A percentile compares a stretch with the other conserved stretches of the same genome.
These are phyloP conservation scores for Nothomitra cinnamomea DNA, from an alignment of 2,329 filamentous ascomycete species.

Conservation along the genomic window DNA sequence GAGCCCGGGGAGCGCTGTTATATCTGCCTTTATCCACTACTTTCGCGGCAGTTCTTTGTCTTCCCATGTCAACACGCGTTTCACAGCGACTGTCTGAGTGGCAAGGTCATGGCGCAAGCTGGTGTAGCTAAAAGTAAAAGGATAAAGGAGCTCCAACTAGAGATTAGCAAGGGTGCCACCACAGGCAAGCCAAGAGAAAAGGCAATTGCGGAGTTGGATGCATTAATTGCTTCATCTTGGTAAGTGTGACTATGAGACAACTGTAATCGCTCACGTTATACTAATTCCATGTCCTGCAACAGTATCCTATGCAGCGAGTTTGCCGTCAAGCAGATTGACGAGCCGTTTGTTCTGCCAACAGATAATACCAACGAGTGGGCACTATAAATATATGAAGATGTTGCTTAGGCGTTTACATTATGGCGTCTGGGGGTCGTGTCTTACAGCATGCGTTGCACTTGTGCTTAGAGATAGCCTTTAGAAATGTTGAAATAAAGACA, in stretches of 20 bases:
- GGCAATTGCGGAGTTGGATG: slow-evolving; percentile 77
- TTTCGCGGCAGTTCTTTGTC: slow-evolving; percentile 90
- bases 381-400: slow-evolving; percentile 16
- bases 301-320: slow-evolving; percentile 90
- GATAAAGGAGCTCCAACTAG: slow-evolving; percentile 71
- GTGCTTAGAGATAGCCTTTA: too few species aligned
- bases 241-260: slow-evolving; percentile 27
- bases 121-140: slow-evolving; percentile 58
- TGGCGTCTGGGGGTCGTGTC: not conserved
- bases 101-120: slow-evolving; percentile 66
- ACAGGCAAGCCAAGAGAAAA: slow-evolving; percentile 58
- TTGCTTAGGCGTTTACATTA: not conserved
- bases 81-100: slow-evolving; percentile 84
- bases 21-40: slow-evolving; percentile 65
- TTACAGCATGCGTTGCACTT: not conserved
- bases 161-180: slow-evolving; percentile 61
- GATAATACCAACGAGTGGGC: slow-evolving; percentile 75
- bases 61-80: slow-evolving; percentile 98
- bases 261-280: not conserved
- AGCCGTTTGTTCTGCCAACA: slow-evolving; percentile 63
- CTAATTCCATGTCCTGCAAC: slow-evolving; percentile 5
- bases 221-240: slow-evolving; percentile 80
- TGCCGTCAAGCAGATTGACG: slow-evolving; percentile 85
- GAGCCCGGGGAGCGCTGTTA: slow-evolving; percentile 93
- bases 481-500: too few species aligned